Conservation (phyloP, 2,329 filamentous ascomycete species). For the Diaporthe sp. region DNA sequence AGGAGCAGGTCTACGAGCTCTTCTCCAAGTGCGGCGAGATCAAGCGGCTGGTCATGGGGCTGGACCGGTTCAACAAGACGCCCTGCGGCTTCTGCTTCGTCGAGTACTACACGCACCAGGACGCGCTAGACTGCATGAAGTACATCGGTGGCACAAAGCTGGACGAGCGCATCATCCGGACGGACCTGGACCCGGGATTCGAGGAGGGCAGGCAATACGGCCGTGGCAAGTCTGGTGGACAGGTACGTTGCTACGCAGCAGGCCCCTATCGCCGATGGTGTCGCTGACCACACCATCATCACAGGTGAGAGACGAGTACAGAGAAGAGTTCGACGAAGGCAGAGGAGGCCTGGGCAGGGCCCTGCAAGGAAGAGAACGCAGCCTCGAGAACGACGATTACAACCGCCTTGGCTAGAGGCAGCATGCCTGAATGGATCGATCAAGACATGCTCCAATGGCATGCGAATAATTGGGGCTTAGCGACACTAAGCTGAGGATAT, state of each 20-base stretch:
- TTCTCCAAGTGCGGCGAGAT: slow-evolving; percentile 98
- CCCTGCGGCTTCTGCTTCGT: slow-evolving; percentile 99
- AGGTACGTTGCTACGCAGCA: slow-evolving; percentile 51
- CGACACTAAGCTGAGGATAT: background rate
- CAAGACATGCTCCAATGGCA: background rate
- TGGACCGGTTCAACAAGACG: slow-evolving; percentile 97
- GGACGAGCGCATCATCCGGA: slow-evolving; percentile 95
- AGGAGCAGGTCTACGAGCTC: slow-evolving; percentile 98
- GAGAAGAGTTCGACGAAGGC: slow-evolving; percentile 96
- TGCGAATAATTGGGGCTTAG: background rate
- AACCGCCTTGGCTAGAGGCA: slow-evolving; percentile 61
- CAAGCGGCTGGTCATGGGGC: slow-evolving; percentile 96
- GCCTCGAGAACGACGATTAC: slow-evolving; percentile 68
- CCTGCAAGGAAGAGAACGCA: slow-evolving; percentile 52
- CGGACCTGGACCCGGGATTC: slow-evolving; percentile 95
- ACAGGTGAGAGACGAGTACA: slow-evolving; percentile 90
- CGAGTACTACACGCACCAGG: slow-evolving; percentile 98
- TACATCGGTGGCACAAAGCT: slow-evolving; percentile 98
- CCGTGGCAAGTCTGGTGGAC: slow-evolving; percentile 92
- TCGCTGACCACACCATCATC: background rate
- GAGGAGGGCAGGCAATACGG: slow-evolving; percentile 96
- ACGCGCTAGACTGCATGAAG: slow-evolving; percentile 98
- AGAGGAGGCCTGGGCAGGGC: slow-evolving; percentile 89
- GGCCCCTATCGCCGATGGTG: background rate
- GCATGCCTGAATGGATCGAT: slow-evolving; percentile 1